Evolutionary conservation across 345 rosid genomes (phyloP).

Genomic region (Citrus glauca): DNA sequence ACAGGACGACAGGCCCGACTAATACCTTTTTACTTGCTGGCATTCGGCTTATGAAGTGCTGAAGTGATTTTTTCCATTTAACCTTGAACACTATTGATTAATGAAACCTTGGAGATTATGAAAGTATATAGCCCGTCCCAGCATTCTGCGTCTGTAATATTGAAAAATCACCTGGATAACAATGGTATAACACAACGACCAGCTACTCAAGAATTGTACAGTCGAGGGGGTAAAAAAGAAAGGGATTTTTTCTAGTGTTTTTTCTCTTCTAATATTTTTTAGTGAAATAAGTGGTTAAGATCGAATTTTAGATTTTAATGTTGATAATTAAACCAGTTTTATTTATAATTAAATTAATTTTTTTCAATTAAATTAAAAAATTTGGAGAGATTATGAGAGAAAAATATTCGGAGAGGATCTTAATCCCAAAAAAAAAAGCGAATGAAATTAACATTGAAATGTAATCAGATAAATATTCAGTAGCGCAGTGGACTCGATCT

Average conservation of each 20-base stretch:
- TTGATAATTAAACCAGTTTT: too few species aligned
- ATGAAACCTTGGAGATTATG: not conserved
- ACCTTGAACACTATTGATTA: not conserved
- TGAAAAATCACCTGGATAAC: too few species aligned
- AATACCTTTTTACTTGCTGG: not conserved
- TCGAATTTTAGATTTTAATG: too few species aligned
- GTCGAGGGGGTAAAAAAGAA: not conserved
- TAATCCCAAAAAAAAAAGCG: not conserved
- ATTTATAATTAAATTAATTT: too few species aligned
- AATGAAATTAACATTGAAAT: not conserved
- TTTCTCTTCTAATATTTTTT: too few species aligned
- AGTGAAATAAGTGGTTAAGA: too few species aligned
- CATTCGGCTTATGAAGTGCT: not conserved
- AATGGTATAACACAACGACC: not conserved
- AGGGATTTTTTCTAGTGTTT: too few species aligned
- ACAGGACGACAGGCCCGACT: too few species aligned
- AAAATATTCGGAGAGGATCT: too few species aligned
- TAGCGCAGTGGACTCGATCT: not conserved
- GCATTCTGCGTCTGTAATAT: too few species aligned
- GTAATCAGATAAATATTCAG: not conserved
- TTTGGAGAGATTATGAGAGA: too few species aligned
- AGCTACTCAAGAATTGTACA: not conserved
- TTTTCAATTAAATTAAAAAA: rapidly evolving
- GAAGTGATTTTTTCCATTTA: not conserved
- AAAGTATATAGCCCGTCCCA: too few species aligned